Conservation (phyloP, 106 monocot species). For the Amphibolis antarctica region DNA sequence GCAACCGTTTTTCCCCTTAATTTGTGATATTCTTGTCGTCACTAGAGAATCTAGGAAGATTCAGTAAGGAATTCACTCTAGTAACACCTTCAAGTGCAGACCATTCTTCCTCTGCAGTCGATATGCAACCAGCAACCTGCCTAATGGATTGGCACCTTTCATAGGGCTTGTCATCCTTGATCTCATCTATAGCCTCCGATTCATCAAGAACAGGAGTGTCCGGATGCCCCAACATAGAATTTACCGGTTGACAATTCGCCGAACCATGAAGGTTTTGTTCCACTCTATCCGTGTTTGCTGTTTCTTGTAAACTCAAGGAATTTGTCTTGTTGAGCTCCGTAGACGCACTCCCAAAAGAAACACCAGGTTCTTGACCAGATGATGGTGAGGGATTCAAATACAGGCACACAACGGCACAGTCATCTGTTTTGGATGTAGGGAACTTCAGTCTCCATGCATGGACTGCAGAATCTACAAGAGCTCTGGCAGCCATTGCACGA, state of each 20-base stretch:
- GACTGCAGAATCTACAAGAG: conserved; percentile 68
- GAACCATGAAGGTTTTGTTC: background rate
- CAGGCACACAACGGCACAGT: conserved; percentile 70
- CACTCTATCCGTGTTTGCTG: background rate
- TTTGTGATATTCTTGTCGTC: conserved; percentile 22
- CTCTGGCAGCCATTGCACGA: conserved; percentile 58
- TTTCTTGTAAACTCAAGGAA: background rate
- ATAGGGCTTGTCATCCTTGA: conserved; percentile 16
- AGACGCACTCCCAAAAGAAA: background rate
- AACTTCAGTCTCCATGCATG: conserved; percentile 65
- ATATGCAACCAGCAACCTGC: conserved; percentile 64
- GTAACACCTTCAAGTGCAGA: conserved; percentile 76
- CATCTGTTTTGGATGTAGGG: conserved; percentile 74
- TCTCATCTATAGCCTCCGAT: conserved; percentile 33
- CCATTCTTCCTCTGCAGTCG: conserved; percentile 67
- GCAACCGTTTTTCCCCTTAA: background rate
- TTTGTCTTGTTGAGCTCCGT: background rate
- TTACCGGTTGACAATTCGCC: background rate
- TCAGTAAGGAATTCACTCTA: conserved; percentile 66
- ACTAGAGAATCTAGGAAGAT: conserved; percentile 53
- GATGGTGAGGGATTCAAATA: conserved; percentile 27
- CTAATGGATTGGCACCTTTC: conserved; percentile 50
- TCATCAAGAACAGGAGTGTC: conserved; percentile 18
- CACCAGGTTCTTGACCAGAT: conserved; percentile 1
- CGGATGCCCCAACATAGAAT: background rate